Evolutionary conservation across 1,284 basidiomycete species (phyloP), one percentile per base, ranked within the genome.

Genomic region (Apiotrichum domesticum): DNA sequence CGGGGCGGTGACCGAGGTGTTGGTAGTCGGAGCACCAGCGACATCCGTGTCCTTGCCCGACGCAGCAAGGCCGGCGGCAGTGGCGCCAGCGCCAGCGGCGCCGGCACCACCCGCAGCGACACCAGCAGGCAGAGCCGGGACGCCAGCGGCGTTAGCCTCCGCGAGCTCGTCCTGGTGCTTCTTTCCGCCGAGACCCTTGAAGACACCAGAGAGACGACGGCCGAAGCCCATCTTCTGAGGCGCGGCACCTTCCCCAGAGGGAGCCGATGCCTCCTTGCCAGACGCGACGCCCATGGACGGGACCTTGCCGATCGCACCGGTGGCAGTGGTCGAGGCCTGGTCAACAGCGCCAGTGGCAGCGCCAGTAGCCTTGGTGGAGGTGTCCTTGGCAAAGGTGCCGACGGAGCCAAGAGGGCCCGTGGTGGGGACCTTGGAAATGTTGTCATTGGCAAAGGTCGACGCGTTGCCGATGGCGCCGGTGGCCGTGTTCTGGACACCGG

Each of bases 301-400:
- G 21, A 21, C 21, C 41, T 32, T 35, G 47, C 29, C 47, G 14
- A 39, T 29, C 29, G 47, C 32, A 10, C 39, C 13, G 15, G 46
- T 21, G n/a, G 15, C 41, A 29, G 41, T 21, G 7, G 51, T 15
- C 29, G 13, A 10, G n/a, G 7, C 55, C n/a, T 49, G 49, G 46
- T 56, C 51, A 13, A 65, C 56, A 9, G 39, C 48, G 5, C 39
- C 39, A 10, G 39, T 41, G 57, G 49, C 52, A 32, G 55, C 55
- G 13, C 49, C 49, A 41, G 58, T 53, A 9, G 63, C 56, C 47
- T 39, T 40, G 47, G 35, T 10, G 34, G 47, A 49, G 39, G 49
- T 15, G 35, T 52, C 51, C 43, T 45, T 52, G 15, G 43, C 44
- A 13, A 46, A 45, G 43, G 43, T 45, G 35, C 47, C 47, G 47